phyloP scores from a whole-genome alignment of 2,329 filamentous ascomycete species.

The Escovopsis sp. region DNA sequence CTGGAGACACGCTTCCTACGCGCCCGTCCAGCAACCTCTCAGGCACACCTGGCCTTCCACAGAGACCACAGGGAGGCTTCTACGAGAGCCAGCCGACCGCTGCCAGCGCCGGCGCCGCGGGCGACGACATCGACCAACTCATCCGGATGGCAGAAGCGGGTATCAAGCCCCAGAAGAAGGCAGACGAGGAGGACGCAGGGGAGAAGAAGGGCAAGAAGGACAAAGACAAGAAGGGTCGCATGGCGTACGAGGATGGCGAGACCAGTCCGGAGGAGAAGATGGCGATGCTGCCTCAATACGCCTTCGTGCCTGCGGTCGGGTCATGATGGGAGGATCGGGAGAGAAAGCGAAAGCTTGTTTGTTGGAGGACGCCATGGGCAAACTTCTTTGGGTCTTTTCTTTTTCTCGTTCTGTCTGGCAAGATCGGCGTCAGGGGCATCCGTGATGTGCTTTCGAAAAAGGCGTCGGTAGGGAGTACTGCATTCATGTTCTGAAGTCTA shows the following conservation, averaged over 20 bases:
- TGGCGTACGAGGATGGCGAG: slow-evolving; percentile 71
- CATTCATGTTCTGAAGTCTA: not conserved
- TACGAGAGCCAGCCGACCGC: slow-evolving; percentile 8
- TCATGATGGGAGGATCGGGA: slow-evolving; percentile 4
- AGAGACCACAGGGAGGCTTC: slow-evolving; percentile 24
- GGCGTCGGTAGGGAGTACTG: too few relatives aligned
- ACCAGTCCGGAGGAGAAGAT: slow-evolving; percentile 82
- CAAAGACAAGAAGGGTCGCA: slow-evolving; percentile 50
- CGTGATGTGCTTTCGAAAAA: not conserved
- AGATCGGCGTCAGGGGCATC: slow-evolving; percentile 5
- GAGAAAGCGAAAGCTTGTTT: not conserved
- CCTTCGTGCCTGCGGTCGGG: slow-evolving; percentile 27
- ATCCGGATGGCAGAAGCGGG: slow-evolving; percentile 50
- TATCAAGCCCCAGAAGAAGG: slow-evolving; percentile 30
- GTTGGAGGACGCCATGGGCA: not conserved
- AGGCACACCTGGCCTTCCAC: slow-evolving; percentile 26
- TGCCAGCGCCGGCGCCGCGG: slow-evolving; percentile 14
- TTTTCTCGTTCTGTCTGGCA: slow-evolving; percentile 1
- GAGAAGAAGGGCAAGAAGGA: slow-evolving; percentile 56
- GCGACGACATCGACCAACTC: slow-evolving; percentile 49
- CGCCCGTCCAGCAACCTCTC: slow-evolving; percentile 26
- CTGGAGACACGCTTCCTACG: slow-evolving; percentile 28
- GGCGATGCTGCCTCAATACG: slow-evolving; percentile 63
- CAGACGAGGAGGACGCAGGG: slow-evolving; percentile 25
- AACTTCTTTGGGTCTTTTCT: not conserved